Evolutionary conservation across 2,329 filamentous ascomycete genomes (phyloP).

Genomic region (Periconia sp.): DNA sequence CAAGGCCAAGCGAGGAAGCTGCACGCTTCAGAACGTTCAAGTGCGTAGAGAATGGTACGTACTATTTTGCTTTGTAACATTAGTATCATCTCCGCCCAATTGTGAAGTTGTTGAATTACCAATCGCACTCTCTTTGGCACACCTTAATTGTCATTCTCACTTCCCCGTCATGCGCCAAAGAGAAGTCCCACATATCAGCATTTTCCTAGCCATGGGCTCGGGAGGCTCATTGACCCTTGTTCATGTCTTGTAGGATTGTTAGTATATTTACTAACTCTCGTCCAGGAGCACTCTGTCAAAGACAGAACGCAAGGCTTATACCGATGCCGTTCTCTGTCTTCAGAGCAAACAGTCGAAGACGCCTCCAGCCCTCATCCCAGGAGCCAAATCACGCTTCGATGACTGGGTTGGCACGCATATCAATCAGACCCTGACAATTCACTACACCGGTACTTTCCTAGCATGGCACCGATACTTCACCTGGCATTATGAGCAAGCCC

Average conservation of each 20-base stretch:
- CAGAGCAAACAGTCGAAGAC: conserved; percentile 16
- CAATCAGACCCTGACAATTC: conserved; percentile 23
- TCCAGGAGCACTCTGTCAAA: conserved; percentile 16
- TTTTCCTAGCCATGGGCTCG: too few species aligned
- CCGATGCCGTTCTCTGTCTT: conserved; percentile 23
- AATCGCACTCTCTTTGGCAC: too few species aligned
- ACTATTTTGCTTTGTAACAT: too few species aligned
- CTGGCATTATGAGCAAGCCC: conserved; percentile 44
- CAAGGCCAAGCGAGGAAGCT: conserved; percentile 27
- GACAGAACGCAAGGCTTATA: conserved; percentile 19
- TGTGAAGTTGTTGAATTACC: too few species aligned
- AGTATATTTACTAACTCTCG: background rate
- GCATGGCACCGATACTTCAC: conserved; percentile 48
- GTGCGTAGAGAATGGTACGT: conserved; percentile 37
- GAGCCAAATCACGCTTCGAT: conserved; percentile 22
- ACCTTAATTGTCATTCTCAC: too few species aligned
- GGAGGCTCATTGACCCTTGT: too few species aligned
- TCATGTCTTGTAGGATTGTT: too few species aligned
- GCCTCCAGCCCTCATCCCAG: conserved; percentile 16
- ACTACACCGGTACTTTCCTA: conserved; percentile 36
- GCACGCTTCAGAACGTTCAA: conserved; percentile 30
- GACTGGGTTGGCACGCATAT: conserved; percentile 24
- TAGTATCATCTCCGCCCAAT: too few species aligned
- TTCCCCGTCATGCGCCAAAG: background rate
- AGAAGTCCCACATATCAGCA: too few species aligned